Evolutionary conservation across 2,329 filamentous ascomycete genomes (phyloP).

Genomic region (Elsinoe ampelina): DNA sequence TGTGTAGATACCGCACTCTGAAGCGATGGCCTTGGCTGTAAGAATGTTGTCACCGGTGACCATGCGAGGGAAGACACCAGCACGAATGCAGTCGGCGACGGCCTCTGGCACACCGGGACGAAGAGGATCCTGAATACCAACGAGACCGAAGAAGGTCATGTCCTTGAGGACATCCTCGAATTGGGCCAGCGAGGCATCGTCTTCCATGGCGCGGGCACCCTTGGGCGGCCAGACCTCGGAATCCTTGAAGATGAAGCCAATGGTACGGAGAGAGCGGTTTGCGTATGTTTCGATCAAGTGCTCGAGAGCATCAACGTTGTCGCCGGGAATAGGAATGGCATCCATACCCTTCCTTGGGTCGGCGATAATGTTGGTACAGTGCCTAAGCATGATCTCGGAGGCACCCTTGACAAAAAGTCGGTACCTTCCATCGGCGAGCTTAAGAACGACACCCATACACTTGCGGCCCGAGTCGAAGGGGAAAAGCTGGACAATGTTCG

Average conservation of each 20-base stretch:
- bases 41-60: constrained; percentile 64
- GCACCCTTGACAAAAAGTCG: constrained; percentile 47
- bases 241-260: constrained; percentile 74
- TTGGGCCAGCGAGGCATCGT: constrained; percentile 52
- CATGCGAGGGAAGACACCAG: constrained; percentile 65
- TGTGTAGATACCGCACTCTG: constrained; percentile 58
- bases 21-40: constrained; percentile 64
- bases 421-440: constrained; percentile 45
- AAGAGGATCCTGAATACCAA: constrained; percentile 68
- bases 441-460: constrained; percentile 59
- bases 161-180: constrained; percentile 61
- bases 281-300: constrained; percentile 69
- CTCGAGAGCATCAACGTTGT: constrained; percentile 51
- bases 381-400: constrained; percentile 41
- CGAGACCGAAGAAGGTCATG: constrained; percentile 64
- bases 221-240: constrained; percentile 66
- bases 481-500: constrained; percentile 47
- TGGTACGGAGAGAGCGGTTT: constrained; percentile 69
- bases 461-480: constrained; percentile 58
- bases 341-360: constrained; percentile 52
- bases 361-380: constrained; percentile 44
- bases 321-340: constrained; percentile 44
- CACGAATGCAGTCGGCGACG: constrained; percentile 56
- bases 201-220: constrained; percentile 48
- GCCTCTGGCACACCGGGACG: constrained; percentile 58